These are phyloP conservation scores for Medicago lupulina DNA, from an alignment of 306 rosid genomes.

Conservation along the genomic window DNA sequence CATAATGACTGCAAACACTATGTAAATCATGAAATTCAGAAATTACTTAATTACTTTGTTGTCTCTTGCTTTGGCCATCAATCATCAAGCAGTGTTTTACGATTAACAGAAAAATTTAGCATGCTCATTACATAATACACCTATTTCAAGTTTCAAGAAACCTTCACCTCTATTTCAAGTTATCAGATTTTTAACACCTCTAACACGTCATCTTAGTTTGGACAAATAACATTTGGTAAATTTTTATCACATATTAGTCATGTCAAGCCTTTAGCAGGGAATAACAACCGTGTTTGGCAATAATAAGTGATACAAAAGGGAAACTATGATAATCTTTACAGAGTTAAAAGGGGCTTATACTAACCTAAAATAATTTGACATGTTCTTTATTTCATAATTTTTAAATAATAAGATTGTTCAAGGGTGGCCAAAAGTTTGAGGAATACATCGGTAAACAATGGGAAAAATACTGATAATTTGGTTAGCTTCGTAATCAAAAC, in stretches of 20 bases:
- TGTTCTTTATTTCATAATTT: neutral
- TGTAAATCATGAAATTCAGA: slow-evolving; percentile 8
- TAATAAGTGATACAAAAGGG: neutral
- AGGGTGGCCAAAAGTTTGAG: neutral
- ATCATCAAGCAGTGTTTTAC: neutral
- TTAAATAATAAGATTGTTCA: neutral
- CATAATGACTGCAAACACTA: neutral
- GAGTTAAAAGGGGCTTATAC: neutral
- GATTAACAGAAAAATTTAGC: slow-evolving; percentile 8
- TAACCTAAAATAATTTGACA: slow-evolving; percentile 15
- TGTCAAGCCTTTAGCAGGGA: neutral
- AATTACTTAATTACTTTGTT: slow-evolving; percentile 19
- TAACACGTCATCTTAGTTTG: slow-evolving; percentile 12
- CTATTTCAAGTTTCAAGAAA: slow-evolving; percentile 16
- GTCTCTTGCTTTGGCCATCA: slow-evolving; percentile 5
- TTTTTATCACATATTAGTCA: neutral
- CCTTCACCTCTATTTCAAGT: slow-evolving; percentile 2
- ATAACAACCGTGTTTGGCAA: slow-evolving; percentile 20
- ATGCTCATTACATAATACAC: slow-evolving; percentile 21
- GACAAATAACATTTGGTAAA: neutral
- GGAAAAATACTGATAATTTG: neutral
- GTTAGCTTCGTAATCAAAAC: slow-evolving; percentile 5
- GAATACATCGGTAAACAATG: slow-evolving; percentile 3
- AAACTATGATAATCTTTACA: neutral
- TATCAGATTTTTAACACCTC: neutral